Base-by-base conservation (phyloP, 225 moss, liverwort and hornwort genomes). In the Physcomitrellopsis africana region DNA sequence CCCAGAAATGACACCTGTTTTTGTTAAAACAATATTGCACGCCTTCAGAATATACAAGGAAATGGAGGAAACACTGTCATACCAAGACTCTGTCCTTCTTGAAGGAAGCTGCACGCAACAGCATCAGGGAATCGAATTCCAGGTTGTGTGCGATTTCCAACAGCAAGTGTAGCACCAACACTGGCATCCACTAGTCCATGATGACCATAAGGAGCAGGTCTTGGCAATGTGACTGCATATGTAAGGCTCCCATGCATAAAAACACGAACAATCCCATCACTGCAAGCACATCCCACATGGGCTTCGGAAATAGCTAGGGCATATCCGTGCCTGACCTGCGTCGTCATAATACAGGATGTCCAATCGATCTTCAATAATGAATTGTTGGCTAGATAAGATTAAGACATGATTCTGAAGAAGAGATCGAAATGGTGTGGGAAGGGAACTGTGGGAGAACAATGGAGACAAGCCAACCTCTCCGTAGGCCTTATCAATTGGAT, bases 231-330 rank as follows among this genome's bases (percentile, higher is more conserved):
- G 26, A 86, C 83, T 66, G 76, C 81, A 72, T 93, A 93, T 47
- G 85, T 76, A 80, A 93, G 90, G 86, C 88, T 90, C 8, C 83
- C 85, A 74, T 93, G 90, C 83, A 85, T 76, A 20, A 93, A 93
- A 32, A 90, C 81, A 63, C 92, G 88, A 73, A 93, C 86, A 76
- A 90, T 87, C 10, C 92, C 92, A 82, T 93, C 92, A 83, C 92
- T 93, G 73, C 92, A 93, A 67, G 90, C 88, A 75, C 92, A 93
- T 67, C 88, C 92, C 41, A 93, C 84, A 79, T 93, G 90, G 63
- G 85, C 81, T 72, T 89, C 86, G 62, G 92, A 93, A 76, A 93
- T 83, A 72, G 92, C 90, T 66, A 93, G 43, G 32, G 86, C 92
- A 63, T 85, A 89, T 72, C 92, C 92, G 46, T 90, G 92, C 60